These are phyloP conservation scores for Pontederia crassipes DNA, from an alignment of 176 grass and related monocot species.

Conservation along the genomic window DNA sequence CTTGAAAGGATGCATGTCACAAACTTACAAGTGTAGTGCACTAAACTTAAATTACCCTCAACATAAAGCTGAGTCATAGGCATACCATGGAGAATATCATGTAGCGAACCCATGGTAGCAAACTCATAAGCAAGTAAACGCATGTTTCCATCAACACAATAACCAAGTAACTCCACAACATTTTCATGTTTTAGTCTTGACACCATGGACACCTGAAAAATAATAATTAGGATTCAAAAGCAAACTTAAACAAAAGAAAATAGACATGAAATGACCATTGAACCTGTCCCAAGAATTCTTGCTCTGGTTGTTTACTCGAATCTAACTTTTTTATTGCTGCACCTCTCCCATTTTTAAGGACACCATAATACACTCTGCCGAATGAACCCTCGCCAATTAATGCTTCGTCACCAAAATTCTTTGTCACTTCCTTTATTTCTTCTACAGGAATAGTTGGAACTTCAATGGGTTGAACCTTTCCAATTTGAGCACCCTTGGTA, in stretches of 20 bases:
- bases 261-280: constrained; percentile 10
- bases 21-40: too few relatives aligned
- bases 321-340: constrained; percentile 65
- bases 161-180: constrained; percentile 81
- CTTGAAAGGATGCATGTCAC: too few relatives aligned
- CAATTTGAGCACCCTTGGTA: constrained; percentile 46
- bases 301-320: constrained; percentile 82
- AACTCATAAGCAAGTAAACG: constrained; percentile 67
- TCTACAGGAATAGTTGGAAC: constrained; percentile 55
- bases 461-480: constrained; percentile 68
- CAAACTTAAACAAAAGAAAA: neutral
- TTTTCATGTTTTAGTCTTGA: constrained; percentile 64
- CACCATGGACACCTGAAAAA: constrained; percentile 7
- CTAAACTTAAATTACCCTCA: neutral
- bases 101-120: constrained; percentile 75
- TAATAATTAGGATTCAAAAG: constrained; percentile 15
- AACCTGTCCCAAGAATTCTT: constrained; percentile 72
- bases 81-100: constrained; percentile 85
- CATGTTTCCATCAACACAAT: constrained; percentile 48
- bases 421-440: constrained; percentile 70
- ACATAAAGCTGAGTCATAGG: neutral
- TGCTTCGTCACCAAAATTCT: constrained; percentile 69
- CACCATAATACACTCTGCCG: constrained; percentile 70
- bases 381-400: constrained; percentile 84
- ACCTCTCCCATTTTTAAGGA: constrained; percentile 58